Conservation (phyloP, 2,329 filamentous ascomycete genomes). For the Aspergillus brasiliensis region DNA sequence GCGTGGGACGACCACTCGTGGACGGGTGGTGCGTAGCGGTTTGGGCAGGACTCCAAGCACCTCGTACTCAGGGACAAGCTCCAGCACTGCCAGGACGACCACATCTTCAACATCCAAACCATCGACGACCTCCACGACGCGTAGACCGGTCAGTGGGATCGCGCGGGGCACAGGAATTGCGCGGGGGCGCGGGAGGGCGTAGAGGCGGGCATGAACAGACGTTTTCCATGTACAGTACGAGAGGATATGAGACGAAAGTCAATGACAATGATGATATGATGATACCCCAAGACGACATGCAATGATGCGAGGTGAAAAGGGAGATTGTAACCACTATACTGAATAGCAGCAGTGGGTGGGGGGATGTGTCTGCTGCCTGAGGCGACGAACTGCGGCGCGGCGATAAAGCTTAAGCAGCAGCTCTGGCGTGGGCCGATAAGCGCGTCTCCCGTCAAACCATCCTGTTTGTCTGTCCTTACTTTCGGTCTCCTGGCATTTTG, state of each 20-base stretch:
- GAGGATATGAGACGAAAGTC: constrained; percentile 8
- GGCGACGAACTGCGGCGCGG: constrained; percentile 2
- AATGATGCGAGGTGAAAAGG: background rate
- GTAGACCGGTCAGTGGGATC: constrained; percentile 44
- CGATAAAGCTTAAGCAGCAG: background rate
- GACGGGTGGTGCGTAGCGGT: constrained; percentile 37
- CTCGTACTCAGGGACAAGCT: constrained; percentile 27
- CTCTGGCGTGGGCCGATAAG: background rate
- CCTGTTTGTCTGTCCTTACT: background rate
- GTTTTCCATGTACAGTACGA: constrained; percentile 22
- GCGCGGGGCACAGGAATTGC: constrained; percentile 39
- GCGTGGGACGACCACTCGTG: constrained; percentile 37
- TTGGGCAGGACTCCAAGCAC: constrained; percentile 41
- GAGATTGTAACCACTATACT: background rate
- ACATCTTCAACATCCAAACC: constrained; percentile 29
- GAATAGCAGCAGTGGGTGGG: background rate
- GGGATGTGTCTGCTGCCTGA: background rate
- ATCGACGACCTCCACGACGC: constrained; percentile 35
- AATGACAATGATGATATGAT: constrained; percentile 9
- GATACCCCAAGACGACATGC: constrained; percentile 19
- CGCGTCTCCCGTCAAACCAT: background rate
- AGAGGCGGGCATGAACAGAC: constrained; percentile 7
- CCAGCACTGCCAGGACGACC: constrained; percentile 31
- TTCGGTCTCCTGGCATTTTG: background rate
- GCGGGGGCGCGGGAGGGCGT: constrained; percentile 37